Conservation (phyloP, 441 rosid species). For the Populus hybrid region DNA sequence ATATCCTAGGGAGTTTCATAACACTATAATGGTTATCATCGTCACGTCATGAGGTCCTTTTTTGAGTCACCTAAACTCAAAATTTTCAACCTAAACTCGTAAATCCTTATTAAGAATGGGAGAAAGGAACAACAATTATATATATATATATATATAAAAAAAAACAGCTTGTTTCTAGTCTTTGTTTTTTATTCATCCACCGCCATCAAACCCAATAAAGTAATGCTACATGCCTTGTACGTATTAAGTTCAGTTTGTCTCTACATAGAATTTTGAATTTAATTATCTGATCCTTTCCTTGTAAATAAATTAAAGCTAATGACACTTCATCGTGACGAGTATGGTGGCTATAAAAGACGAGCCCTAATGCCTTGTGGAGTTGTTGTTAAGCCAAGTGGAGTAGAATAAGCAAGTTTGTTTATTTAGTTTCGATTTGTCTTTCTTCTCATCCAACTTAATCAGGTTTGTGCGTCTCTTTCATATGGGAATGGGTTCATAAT, state of each 20-base stretch:
- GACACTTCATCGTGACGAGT: conserved; percentile 9
- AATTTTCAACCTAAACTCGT: background rate
- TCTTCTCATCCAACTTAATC: background rate
- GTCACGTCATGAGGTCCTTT: background rate
- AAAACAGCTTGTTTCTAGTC: conserved; percentile 1
- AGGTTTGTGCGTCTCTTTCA: conserved; percentile 3
- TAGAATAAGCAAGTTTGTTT: conserved; percentile 13
- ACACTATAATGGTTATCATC: background rate
- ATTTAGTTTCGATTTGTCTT: background rate
- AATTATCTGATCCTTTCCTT: background rate
- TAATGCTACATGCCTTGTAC: conserved; percentile 11
- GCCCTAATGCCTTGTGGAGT: background rate
- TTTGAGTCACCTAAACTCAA: conserved; percentile 2
- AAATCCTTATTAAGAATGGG: background rate
- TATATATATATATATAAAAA: no score
- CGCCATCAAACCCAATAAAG: conserved; percentile 5
- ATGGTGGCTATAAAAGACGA: background rate
- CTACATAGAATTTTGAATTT: background rate
- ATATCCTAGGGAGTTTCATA: conserved; percentile 1
- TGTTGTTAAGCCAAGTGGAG: conserved; percentile 17
- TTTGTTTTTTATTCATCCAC: background rate
- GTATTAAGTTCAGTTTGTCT: conserved; percentile 20
- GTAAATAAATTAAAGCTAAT: background rate
- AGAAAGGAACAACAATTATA: no score
- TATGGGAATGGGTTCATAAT: background rate